phyloP scores from a whole-genome alignment of 2,329 filamentous ascomycete species.

The Colletotrichum magnum region DNA sequence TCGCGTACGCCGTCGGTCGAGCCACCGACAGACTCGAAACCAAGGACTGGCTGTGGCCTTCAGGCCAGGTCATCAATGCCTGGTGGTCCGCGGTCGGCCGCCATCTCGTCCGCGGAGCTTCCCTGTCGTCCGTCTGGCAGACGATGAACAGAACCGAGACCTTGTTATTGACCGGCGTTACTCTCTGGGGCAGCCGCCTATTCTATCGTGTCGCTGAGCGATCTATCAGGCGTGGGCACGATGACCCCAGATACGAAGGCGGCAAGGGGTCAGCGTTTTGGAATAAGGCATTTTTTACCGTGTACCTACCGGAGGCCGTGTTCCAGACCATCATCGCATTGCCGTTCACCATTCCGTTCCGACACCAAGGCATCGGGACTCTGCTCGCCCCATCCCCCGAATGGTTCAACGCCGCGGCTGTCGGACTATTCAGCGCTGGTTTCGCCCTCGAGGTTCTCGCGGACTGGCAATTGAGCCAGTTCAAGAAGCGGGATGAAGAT shows the following conservation, averaged over 20 bases:
- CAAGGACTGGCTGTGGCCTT: constrained; percentile 72
- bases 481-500: constrained; percentile 51
- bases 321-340: constrained; percentile 69
- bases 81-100: constrained; percentile 72
- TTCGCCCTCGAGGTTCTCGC: constrained; percentile 69
- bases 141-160: constrained; percentile 67
- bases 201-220: constrained; percentile 68
- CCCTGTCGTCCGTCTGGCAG: constrained; percentile 60
- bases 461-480: constrained; percentile 67
- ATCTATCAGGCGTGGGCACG: constrained; percentile 62
- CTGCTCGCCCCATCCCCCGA: constrained; percentile 9
- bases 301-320: constrained; percentile 69
- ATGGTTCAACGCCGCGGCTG: constrained; percentile 56
- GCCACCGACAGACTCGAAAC: constrained; percentile 67
- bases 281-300: constrained; percentile 66
- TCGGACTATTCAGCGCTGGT: constrained; percentile 69
- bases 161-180: constrained; percentile 68
- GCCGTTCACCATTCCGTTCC: constrained; percentile 69
- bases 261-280: constrained; percentile 66
- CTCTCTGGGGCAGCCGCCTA: constrained; percentile 68
- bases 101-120: constrained; percentile 60
- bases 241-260: constrained; percentile 68
- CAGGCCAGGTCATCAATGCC: constrained; percentile 67
- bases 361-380: constrained; percentile 47
- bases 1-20: constrained; percentile 65